Percentiles rank a stretch among this genome's conserved stretches.
These are phyloP conservation scores for Fermentozyma sake DNA, from an alignment of 1,139 yeast genomes.

Conservation along the genomic window DNA sequence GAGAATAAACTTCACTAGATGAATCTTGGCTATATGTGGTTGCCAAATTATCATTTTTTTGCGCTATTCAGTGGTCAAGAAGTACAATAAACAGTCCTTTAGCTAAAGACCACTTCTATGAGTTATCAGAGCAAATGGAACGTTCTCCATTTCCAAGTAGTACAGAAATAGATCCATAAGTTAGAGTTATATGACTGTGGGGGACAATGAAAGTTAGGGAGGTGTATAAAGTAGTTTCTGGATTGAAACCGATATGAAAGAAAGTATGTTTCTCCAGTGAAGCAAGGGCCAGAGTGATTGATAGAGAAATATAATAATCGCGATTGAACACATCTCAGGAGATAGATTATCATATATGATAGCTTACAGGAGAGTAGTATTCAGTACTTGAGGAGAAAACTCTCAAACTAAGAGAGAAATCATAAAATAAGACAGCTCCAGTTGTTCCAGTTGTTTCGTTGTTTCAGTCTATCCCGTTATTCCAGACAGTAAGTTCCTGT, in stretches of 20 bases:
- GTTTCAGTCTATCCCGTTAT: no score
- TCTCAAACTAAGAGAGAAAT: no score
- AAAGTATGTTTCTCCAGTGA: no score
- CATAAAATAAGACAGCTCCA: no score
- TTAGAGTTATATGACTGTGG: no score
- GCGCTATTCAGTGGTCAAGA: no score
- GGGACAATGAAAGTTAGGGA: conserved; percentile 37
- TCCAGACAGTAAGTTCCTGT: no score
- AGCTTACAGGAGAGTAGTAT: conserved; percentile 1
- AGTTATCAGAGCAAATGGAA: conserved; percentile 39
- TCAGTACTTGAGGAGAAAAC: no score
- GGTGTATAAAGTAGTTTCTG: conserved; percentile 43
- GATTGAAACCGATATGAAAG: conserved; percentile 18
- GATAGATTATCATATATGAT: neutral
- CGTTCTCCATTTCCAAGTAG: conserved; percentile 63
- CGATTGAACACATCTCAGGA: neutral
- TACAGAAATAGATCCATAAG: conserved; percentile 27
- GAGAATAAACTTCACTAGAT: no score
- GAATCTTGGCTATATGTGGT: conserved; percentile 39
- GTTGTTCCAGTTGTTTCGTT: no score
- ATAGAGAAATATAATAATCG: neutral
- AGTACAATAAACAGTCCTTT: no score
- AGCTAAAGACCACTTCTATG: conserved; percentile 8
- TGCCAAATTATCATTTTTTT: conserved; percentile 30
- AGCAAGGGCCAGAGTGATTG: conserved; percentile 1